Evolutionary conservation across 768 basidiomycete genomes (phyloP), one percentile per base, ranked within the genome.

Genomic region (Pleurotus pulmonarius): DNA sequence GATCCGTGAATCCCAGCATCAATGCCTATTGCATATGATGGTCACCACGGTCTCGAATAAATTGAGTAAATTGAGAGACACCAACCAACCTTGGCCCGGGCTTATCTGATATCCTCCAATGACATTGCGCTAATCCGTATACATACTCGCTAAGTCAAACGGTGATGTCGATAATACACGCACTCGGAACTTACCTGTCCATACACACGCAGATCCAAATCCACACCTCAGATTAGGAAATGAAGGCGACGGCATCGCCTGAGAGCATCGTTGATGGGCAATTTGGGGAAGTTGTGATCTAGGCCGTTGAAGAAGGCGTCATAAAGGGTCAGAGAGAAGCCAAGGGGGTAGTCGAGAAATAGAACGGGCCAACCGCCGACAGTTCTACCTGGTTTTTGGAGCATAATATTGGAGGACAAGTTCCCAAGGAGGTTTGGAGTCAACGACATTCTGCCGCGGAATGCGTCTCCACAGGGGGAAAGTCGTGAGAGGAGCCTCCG

Each of bases 401-500:
- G 26, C 5, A 22, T 15, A 25, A 39, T 22, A 53, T 53, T 34
- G 29, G 29, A 34, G 9, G 29, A 11, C 29, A 29, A 29, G 1
- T 29, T 20, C 51, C 20, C 15, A 22, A 40, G 16, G 25, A 41
- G 39, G 51, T n/a, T 41, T 41, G n/a, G 41, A 49, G 22, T 29
- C 20, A 49, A 24, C 48, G n/a, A 12, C 26, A 29, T 53, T 41
- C 22, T 41, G 16, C 51, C 51, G 51, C 51, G 39, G 51, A 41
- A 53, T 16, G 15, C 39, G 38, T n/a, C n/a, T 53, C 51, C 51
- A 53, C 51, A 53, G 22, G 51, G 51, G 20, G 9, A 38, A 5
- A 8, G 18, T 53, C 51, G 51, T 53, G 51, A 41, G 51, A 53
- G 51, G 12, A 25, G 48, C n/a, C 20, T 16, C 41, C 20, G n/a